phyloP scores from a whole-genome alignment of 202 grass and related monocot genomes.

The Brachypodium distachyon region DNA sequence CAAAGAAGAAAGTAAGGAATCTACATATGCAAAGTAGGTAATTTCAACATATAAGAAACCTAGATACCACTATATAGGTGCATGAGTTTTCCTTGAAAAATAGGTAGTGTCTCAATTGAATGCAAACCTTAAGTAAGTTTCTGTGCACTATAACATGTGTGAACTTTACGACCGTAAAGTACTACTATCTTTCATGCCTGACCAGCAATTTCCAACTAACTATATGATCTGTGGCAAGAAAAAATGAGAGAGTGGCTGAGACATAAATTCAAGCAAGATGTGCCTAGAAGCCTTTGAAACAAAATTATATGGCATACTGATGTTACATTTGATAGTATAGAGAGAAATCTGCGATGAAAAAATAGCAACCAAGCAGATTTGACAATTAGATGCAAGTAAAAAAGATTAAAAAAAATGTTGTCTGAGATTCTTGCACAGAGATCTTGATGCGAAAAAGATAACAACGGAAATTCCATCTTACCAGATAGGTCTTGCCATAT shows the following conservation, averaged over 20 bases:
- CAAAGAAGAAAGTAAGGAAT: background rate
- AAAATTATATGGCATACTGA: background rate
- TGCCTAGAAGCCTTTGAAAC: background rate
- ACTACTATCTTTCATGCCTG: background rate
- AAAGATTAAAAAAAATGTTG: background rate
- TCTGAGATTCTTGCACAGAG: background rate
- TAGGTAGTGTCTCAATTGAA: background rate
- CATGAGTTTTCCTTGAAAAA: background rate
- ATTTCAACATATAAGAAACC: background rate
- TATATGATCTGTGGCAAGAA: background rate
- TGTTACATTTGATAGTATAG: background rate
- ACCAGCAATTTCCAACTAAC: background rate
- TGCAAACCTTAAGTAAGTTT: background rate
- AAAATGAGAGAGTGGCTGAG: background rate
- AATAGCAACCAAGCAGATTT: background rate
- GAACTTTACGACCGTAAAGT: background rate
- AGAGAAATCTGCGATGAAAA: background rate
- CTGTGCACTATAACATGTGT: background rate
- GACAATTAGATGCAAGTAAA: background rate
- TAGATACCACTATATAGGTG: background rate
- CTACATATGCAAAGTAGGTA: background rate
- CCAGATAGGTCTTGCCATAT: conserved; percentile 87
- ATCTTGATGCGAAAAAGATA: background rate
- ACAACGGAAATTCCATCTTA: conserved; percentile 31
- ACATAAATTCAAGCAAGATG: background rate